Evolutionary conservation across 441 rosid genomes (phyloP).

Genomic region (Francoa sonchifolia): DNA sequence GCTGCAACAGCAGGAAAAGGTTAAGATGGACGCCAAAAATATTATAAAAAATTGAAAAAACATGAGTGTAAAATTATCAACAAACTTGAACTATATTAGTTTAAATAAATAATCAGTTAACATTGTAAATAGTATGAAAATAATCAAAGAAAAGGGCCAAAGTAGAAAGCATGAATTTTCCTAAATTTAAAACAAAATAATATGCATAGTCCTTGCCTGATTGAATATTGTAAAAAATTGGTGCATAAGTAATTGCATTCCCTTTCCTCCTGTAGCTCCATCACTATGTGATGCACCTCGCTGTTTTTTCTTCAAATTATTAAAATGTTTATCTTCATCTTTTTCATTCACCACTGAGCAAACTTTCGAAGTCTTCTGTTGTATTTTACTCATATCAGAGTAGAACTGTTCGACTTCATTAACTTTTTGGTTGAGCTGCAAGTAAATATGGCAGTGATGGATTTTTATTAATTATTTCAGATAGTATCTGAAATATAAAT

Average conservation of each 20-base stretch:
- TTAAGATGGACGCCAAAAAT: too few relatives aligned
- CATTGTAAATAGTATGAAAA: too few relatives aligned
- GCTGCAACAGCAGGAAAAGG: too few relatives aligned
- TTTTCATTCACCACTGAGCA: constrained; percentile 51
- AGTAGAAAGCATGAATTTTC: too few relatives aligned
- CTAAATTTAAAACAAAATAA: too few relatives aligned
- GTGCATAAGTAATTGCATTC: constrained; percentile 93
- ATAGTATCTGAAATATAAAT: too few relatives aligned
- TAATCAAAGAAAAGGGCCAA: neutral
- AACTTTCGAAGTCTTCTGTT: constrained; percentile 32
- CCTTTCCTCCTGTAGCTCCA: constrained; percentile 71
- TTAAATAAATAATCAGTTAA: too few relatives aligned
- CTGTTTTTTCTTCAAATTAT: constrained; percentile 58
- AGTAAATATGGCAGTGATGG: constrained; percentile 6
- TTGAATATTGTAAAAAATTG: constrained; percentile 54
- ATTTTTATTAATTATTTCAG: too few relatives aligned
- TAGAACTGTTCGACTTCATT: constrained; percentile 71
- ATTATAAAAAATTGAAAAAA: too few relatives aligned
- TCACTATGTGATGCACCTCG: constrained; percentile 58
- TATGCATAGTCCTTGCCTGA: constrained; percentile 41
- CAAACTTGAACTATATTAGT: too few relatives aligned
- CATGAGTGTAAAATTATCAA: too few relatives aligned
- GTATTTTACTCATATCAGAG: constrained; percentile 31
- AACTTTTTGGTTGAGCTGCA: constrained; percentile 74
- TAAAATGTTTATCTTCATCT: constrained; percentile 47